Evolutionary conservation across 192 early-diverging fungal genomes (phyloP).

Genomic region (Jimgerdemannia lactiflua): DNA sequence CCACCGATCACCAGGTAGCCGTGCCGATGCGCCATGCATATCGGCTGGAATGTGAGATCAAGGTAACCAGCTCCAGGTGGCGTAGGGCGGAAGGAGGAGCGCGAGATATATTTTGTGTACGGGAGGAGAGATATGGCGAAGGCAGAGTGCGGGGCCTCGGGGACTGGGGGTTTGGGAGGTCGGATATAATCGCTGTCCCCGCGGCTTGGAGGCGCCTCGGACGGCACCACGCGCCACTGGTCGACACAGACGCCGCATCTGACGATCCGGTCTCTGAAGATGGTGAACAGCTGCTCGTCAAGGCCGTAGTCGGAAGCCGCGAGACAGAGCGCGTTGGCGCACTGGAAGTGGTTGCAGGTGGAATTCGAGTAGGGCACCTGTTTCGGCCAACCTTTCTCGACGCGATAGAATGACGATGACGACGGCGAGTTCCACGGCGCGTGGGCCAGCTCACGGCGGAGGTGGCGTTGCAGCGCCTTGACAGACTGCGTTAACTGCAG

Average conservation of each 20-base stretch:
- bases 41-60: conserved; percentile 29
- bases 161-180: neutral
- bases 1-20: conserved; percentile 47
- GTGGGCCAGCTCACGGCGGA: neutral
- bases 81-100: conserved; percentile 7
- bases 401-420: neutral
- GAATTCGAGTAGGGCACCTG: neutral
- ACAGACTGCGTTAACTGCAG: neutral
- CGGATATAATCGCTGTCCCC: neutral
- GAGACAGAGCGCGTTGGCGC: neutral
- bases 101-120: neutral
- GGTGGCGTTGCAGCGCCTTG: neutral
- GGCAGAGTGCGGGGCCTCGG: neutral
- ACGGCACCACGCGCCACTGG: neutral
- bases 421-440: neutral
- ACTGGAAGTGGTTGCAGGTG: neutral
- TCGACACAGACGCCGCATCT: neutral
- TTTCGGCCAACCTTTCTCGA: neutral
- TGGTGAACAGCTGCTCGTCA: neutral
- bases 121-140: neutral
- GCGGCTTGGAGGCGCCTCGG: neutral
- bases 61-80: neutral
- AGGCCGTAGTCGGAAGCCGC: neutral
- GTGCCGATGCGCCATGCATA: conserved; percentile 41
- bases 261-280: neutral